These are phyloP conservation scores for Dactylellina parvicollis DNA, from an alignment of 2,329 filamentous ascomycete species.

Conservation along the genomic window DNA sequence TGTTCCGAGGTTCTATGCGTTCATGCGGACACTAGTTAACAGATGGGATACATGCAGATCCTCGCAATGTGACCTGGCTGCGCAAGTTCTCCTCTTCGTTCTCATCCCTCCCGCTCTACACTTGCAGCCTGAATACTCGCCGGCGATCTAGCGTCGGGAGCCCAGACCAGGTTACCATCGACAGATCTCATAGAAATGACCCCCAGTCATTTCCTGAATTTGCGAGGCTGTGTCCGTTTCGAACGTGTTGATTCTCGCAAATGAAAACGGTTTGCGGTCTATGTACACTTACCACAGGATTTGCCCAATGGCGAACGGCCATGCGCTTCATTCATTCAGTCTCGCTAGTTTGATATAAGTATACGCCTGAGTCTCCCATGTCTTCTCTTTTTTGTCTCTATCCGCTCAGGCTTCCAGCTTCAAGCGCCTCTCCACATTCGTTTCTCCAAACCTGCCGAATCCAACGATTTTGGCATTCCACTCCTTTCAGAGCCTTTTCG, in stretches of 20 bases:
- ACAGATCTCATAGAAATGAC: neutral
- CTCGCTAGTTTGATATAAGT: conserved; percentile 20
- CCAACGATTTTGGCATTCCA: conserved; percentile 3
- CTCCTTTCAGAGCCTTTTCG: neutral
- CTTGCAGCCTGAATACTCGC: conserved; percentile 8
- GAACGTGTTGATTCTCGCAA: conserved; percentile 4
- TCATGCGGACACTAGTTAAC: neutral
- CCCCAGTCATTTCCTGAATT: neutral
- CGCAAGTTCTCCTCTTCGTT: neutral
- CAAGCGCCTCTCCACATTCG: conserved; percentile 18
- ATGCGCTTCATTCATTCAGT: conserved; percentile 4
- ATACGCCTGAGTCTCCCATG: neutral
- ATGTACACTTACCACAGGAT: too few relatives aligned
- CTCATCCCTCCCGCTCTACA: neutral
- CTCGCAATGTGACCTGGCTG: neutral
- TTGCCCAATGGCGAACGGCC: neutral
- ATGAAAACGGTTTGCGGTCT: conserved; percentile 1
- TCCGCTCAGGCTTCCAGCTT: conserved; percentile 23
- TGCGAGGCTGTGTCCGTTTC: conserved; percentile 8
- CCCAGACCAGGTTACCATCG: conserved; percentile 2
- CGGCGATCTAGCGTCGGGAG: neutral
- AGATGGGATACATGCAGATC: conserved; percentile 16
- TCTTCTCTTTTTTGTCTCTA: conserved; percentile 1
- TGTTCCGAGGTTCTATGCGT: conserved; percentile 17
- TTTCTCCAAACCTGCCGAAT: conserved; percentile 33